Evolutionary conservation across 306 rosid species (phyloP).

Genomic region (Nissolia schottii): DNA sequence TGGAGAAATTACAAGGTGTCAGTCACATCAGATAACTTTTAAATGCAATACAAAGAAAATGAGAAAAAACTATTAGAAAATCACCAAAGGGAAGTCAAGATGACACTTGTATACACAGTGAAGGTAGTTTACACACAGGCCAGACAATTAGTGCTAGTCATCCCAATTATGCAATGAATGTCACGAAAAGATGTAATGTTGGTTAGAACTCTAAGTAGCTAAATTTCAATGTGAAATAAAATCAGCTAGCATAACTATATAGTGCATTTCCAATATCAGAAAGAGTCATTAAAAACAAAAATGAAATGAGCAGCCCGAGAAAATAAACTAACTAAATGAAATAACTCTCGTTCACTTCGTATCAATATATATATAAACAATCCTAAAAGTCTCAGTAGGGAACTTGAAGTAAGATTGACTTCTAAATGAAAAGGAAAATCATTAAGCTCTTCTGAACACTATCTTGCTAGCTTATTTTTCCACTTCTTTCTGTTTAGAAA

Average conservation of each 20-base stretch:
- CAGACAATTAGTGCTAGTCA: not conserved
- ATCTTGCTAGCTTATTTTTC: not conserved
- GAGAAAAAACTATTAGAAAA: not conserved
- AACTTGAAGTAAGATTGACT: not conserved
- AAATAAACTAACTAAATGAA: not conserved
- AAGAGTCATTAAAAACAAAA: no score
- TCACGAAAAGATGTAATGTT: not conserved
- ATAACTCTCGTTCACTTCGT: not conserved
- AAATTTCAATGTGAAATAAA: constrained; percentile 4
- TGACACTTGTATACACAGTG: not conserved
- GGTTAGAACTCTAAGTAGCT: not conserved
- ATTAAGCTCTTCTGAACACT: not conserved
- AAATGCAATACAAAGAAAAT: not conserved
- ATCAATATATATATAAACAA: not conserved
- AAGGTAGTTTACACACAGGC: not conserved
- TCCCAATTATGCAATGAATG: not conserved
- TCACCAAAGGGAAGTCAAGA: not conserved
- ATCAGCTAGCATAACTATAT: not conserved
- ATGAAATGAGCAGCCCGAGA: not conserved
- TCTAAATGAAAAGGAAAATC: not conserved
- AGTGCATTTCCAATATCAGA: no score
- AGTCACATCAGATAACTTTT: not conserved
- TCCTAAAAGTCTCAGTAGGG: not conserved
- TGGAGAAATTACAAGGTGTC: not conserved
- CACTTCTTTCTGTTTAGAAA: not conserved